Evolutionary conservation across 768 basidiomycete species (phyloP), one percentile per base, ranked within the genome.

Genomic region (Leccinum aurantiacum): DNA sequence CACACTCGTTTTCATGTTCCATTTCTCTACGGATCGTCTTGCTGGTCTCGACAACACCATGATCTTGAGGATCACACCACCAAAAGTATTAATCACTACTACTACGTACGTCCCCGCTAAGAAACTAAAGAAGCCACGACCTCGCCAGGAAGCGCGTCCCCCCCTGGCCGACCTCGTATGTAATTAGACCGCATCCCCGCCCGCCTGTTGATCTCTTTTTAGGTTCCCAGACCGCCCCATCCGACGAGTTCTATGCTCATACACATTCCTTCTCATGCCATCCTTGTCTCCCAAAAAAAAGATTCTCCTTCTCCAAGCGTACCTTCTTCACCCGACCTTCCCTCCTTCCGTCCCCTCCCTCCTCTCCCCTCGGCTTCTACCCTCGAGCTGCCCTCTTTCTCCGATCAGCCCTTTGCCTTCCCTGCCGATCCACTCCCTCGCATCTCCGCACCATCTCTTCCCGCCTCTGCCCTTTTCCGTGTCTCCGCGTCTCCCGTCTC

Each of bases 41-140:
- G 77, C 77, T 74, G 77, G 77, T 33, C 77, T 78, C 57, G 77
- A 78, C 70, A 60, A 67, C 53, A 65, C 67, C 54, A 68, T 75
- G 73, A 61, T 78, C 67, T 69, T 77, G 65, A 75, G 67, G 69
- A 75, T 75, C 67, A 38, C 65, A 13, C 59, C 71, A 53, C 59
- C 63, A 58, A 71, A 69, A 69, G 59, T 73, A 66, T 53, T 69
- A 61, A 66, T 72, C 64, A 57, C 65, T 64, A 65, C 63, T 63
- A 64, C 61, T 56, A 58, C 63, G 29, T 66, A 62, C 54, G 51
- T 60, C 51, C 61, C 65, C 62, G 58, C 53, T 65, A 63, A 44
- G 71, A 74, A 71, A 53, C 59, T 59, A 52, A 63, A 31, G 63
- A 74, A 66, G 44, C 65, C 54, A 31, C 66, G 65, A 44, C 54